Conservation (phyloP, 768 basidiomycete species). For the Tylopilus rubrobrunneus region DNA sequence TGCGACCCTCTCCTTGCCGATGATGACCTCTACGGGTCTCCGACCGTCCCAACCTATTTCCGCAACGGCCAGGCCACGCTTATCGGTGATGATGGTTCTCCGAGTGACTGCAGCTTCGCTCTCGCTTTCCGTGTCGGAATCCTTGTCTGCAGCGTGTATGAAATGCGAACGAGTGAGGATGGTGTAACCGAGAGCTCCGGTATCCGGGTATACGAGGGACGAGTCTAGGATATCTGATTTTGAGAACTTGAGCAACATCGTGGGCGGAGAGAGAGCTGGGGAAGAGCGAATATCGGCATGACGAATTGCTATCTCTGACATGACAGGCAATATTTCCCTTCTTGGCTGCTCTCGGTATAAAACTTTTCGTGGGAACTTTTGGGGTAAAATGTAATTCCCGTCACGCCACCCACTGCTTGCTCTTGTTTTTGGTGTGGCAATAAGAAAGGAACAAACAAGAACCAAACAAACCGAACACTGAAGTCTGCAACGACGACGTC, state of each 20-base stretch:
- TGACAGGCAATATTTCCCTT: slow-evolving; percentile 1
- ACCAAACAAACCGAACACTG: slow-evolving; percentile 29
- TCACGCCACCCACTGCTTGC: slow-evolving; percentile 25
- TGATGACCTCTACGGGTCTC: slow-evolving; percentile 46
- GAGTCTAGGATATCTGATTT: slow-evolving; percentile 56
- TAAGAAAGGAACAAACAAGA: slow-evolving; percentile 24
- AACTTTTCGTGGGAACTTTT: slow-evolving; percentile 5
- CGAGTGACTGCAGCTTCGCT: slow-evolving; percentile 28
- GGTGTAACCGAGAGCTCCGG: slow-evolving; percentile 45
- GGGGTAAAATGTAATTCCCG: background rate
- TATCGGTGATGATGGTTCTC: slow-evolving; percentile 42
- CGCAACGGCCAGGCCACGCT: slow-evolving; percentile 39
- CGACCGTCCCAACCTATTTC: slow-evolving; percentile 53
- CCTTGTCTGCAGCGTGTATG: slow-evolving; percentile 24
- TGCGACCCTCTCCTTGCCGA: slow-evolving; percentile 47
- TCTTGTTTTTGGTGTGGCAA: slow-evolving; percentile 28
- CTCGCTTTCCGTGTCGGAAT: slow-evolving; percentile 29
- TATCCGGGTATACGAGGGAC: slow-evolving; percentile 48
- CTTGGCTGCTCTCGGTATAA: background rate
- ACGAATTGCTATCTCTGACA: background rate
- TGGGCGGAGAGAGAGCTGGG: slow-evolving; percentile 1
- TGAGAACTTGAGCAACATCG: slow-evolving; percentile 59
- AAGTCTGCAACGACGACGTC: slow-evolving; percentile 23
- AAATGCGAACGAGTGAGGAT: slow-evolving; percentile 42
- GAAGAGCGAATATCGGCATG: background rate